A percentile compares a stretch with the other conserved stretches of the same genome.
phyloP scores from a whole-genome alignment of 208 protist genomes.

The Phytomonas sp. region DNA sequence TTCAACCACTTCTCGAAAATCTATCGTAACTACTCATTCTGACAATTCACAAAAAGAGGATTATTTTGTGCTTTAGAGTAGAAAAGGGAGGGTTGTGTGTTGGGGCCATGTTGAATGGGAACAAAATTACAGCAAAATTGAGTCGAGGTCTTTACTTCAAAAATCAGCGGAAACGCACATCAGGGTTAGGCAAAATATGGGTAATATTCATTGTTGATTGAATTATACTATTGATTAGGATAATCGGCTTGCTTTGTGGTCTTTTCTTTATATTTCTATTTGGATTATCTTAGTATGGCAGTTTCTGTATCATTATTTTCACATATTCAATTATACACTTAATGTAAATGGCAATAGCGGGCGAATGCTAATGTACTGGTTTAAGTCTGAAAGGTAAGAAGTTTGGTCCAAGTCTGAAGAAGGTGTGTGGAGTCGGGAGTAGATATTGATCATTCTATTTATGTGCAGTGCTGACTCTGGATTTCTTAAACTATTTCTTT shows the following conservation, averaged over 20 bases:
- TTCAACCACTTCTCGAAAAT: background rate
- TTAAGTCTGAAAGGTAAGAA: background rate
- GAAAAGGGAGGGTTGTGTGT: constrained; percentile 11
- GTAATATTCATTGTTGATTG: background rate
- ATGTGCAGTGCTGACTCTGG: background rate
- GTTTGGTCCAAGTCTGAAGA: background rate
- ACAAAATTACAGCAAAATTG: constrained; percentile 6
- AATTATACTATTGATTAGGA: background rate
- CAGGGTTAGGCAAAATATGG: background rate
- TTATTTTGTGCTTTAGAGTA: constrained; percentile 1
- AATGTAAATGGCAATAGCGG: background rate
- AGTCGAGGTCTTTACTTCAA: background rate
- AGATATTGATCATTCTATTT: background rate
- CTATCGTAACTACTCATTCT: background rate
- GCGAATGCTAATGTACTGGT: background rate
- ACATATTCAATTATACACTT: background rate
- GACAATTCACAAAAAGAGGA: background rate
- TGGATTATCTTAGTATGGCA: background rate
- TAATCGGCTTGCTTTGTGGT: background rate
- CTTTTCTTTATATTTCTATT: background rate
- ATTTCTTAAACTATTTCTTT: background rate
- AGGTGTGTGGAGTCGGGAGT: background rate
- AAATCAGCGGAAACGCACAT: background rate
- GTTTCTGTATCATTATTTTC: background rate
- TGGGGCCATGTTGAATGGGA: background rate